Conservation (phyloP, 345 rosid species). For the Mangifera indica region DNA sequence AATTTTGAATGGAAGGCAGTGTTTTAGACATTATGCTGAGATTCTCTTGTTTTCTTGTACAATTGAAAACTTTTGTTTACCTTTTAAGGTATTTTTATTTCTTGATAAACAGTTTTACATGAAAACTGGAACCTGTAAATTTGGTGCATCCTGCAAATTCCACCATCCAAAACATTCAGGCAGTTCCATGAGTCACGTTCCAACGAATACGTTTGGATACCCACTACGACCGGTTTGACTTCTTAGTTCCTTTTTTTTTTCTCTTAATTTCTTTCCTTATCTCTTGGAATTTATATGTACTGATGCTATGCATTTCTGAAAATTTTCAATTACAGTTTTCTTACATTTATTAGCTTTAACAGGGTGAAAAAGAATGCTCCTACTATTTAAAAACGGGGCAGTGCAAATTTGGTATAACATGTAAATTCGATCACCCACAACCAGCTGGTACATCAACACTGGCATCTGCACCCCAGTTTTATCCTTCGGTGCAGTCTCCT, state of each 20-base stretch:
- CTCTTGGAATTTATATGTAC: neutral
- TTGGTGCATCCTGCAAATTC: slow-evolving; percentile 97
- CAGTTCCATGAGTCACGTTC: slow-evolving; percentile 60
- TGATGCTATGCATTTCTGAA: neutral
- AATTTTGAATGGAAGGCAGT: neutral
- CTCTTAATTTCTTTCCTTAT: too few relatives aligned
- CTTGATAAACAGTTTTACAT: slow-evolving; percentile 64
- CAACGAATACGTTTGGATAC: slow-evolving; percentile 68
- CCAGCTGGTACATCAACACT: slow-evolving; percentile 58
- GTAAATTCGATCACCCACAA: slow-evolving; percentile 95
- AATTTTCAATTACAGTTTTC: slow-evolving; percentile 13
- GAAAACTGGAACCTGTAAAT: slow-evolving; percentile 86
- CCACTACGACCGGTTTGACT: slow-evolving; percentile 71
- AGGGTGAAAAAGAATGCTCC: slow-evolving; percentile 95
- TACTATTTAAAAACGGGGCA: slow-evolving; percentile 91
- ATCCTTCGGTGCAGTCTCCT: slow-evolving; percentile 78
- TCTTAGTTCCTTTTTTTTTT: slow-evolving; percentile 7
- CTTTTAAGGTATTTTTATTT: slow-evolving; percentile 6
- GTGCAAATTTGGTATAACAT: slow-evolving; percentile 86
- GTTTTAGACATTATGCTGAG: neutral
- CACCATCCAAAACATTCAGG: slow-evolving; percentile 86
- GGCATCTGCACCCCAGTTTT: slow-evolving; percentile 68
- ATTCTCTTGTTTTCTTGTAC: slow-evolving; percentile 1
- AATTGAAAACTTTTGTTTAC: neutral
- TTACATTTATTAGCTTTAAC: slow-evolving; percentile 29